Evolutionary conservation across 129 eudicot genomes (phyloP), one percentile per base, ranked within the genome.

Genomic region (Solidago caesia): DNA sequence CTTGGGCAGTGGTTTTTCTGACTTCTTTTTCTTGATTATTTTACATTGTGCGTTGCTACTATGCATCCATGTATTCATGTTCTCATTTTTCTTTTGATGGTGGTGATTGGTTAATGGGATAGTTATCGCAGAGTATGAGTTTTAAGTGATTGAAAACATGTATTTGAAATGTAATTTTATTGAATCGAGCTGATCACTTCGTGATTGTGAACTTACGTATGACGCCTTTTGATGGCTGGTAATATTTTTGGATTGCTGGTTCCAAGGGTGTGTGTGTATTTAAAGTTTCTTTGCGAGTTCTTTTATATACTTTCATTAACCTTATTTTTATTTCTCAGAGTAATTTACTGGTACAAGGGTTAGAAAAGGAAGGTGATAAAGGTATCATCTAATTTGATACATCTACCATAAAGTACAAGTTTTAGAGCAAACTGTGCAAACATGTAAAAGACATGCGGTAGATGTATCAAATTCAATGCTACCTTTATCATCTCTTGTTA

Each of bases 41-140:
- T 57, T 58, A 58, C 47, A 29, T 39, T 77, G 69, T 70, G 68
- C 59, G 46, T 46, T 49, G 75, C 27, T 33, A 48, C 43, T 58
- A 29, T 16, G 60, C 68, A 56, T 76, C 25, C 47, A 8, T 6
- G 21, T 56, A 39, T 21, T 65, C 13, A 8, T 45, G 33, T 10
- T 56, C 47, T 56, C 39, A 33, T 53, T 66, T 39, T 75, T 41
- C 13, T 5, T 16, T 13, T 27, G 48, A 12, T 72, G 76, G 5
- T 7, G 51, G 69, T n/a, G 6, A 41, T n/a, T 12, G 51, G 29
- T 64, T 64, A 26, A n/a, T 63, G 68, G 44, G 45, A 9, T 63
- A 63, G 67, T 63, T 62, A 15, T 41, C 68, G 10, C 47, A 61
- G 41, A n/a, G 44, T 61, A 44, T 12, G 57, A 21, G 57, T 51